Conservation (phyloP, 768 basidiomycete genomes). For the Rhodosporidiobolus sp. region DNA sequence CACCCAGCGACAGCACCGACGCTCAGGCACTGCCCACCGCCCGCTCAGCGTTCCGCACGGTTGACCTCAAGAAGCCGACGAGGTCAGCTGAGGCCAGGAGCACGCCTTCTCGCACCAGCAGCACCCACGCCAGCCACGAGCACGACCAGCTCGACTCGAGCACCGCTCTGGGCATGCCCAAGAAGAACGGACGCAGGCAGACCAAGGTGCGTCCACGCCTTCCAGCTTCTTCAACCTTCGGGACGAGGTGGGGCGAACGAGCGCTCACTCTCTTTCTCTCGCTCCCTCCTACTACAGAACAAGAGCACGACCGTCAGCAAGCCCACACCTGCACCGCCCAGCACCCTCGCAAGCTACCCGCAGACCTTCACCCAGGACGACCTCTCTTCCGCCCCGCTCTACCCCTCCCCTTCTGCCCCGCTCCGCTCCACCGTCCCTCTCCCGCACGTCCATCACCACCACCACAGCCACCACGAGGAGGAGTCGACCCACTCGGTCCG, state of each 20-base stretch:
- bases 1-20: too few relatives aligned
- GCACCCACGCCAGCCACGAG: too few relatives aligned
- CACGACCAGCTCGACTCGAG: neutral
- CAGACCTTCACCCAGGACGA: slow-evolving; percentile 14
- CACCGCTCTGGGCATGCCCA: neutral
- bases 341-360: neutral
- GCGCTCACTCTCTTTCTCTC: neutral
- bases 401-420: neutral
- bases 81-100: too few relatives aligned
- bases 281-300: neutral
- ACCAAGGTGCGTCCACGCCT: neutral
- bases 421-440: neutral
- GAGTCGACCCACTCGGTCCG: slow-evolving; percentile 6
- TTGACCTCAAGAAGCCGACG: too few relatives aligned
- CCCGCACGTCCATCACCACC: neutral
- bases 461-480: slow-evolving; percentile 1
- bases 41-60: too few relatives aligned
- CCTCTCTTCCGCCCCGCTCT: slow-evolving; percentile 7
- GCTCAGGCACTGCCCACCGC: too few relatives aligned
- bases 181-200: neutral
- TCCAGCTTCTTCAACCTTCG: neutral
- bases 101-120: too few relatives aligned
- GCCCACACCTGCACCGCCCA: too few relatives aligned
- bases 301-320: neutral
- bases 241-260: neutral